Base-by-base conservation (phyloP, 2,329 filamentous ascomycete genomes). In the Venturia nashicola region DNA sequence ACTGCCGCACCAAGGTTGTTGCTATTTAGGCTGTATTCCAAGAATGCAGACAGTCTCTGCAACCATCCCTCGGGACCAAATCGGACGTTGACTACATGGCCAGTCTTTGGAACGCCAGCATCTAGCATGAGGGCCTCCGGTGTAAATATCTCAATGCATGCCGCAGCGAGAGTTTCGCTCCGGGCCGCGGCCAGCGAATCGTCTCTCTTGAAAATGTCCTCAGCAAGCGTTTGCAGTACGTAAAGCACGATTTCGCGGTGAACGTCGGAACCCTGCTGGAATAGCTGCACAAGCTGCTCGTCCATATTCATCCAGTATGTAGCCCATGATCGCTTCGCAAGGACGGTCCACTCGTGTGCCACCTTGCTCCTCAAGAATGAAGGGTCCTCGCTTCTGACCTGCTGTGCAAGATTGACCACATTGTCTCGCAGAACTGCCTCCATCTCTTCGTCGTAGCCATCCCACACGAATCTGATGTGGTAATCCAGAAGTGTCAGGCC, bases 221-320 rank as follows among this genome's bases (percentile, higher is more conserved):
- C 94, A 2, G 93, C 96, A 42, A 99, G 81, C 20, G 88, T 92
- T 77, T 97, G 94, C 61, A 99, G 81, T 55, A 97, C 84, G 65
- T 88, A 88, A 42, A 99, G 82, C 40, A 97, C 92, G 64, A 97
- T 83, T 72, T 94, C 89, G 75, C 95, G 94, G 73, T 91, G 87
- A 59, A 82, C 79, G 63, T 59, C 51, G 23, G 78, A 78, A 16
- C 75, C 78, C 32, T 79, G 78, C 34, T 79, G 78, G 94, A 94
- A 99, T 23, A 97, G 80, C 70, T 86, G 83, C 55, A 92, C 84
- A 64, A 99, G 82, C 71, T 89, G 82, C 67, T 86, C 78, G 73
- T 99, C 95, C 93, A 99, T 96, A 72, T 95, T 86, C 79, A 89
- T 86, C 94, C 95, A 99, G 66, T 94, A 89, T 40, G 85, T 81